Evolutionary conservation across 1,284 basidiomycete genomes (phyloP).

Genomic region (Rhodotorula sp.): DNA sequence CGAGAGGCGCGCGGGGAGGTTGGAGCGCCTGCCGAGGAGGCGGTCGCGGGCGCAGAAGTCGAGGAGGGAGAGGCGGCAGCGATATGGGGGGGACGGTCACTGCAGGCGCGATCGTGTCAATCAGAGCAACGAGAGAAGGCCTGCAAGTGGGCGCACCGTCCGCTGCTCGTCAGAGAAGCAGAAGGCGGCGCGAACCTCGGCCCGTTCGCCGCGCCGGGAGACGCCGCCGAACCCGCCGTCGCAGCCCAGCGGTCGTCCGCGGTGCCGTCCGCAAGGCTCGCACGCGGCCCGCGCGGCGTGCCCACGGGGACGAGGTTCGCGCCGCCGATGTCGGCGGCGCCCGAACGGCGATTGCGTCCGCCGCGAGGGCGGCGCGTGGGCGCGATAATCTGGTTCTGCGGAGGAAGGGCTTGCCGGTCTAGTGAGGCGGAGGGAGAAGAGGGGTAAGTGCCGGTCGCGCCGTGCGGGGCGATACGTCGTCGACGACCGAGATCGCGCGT

Average conservation of each 20-base stretch:
- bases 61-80: neutral
- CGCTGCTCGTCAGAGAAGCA: neutral
- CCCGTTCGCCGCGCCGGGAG: neutral
- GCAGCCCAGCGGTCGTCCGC: neutral
- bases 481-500: neutral
- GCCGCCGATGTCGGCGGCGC: neutral
- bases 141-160: neutral
- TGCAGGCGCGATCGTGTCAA: neutral
- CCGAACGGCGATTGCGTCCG: neutral
- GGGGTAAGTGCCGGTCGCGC: neutral
- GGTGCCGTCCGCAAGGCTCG: neutral
- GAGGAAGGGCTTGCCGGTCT: conserved; percentile 19
- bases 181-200: conserved; percentile 5
- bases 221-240: neutral
- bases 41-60: neutral
- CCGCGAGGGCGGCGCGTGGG: neutral
- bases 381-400: conserved; percentile 1
- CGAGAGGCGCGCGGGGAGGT: neutral
- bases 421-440: neutral
- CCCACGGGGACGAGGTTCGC: conserved; percentile 19
- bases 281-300: conserved; percentile 8
- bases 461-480: neutral
- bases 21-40: neutral
- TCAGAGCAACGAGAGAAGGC: neutral
- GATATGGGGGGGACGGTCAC: neutral